A percentile compares a stretch with the other conserved stretches of the same genome.
phyloP scores from a whole-genome alignment of 225 moss, liverwort and hornwort genomes.

The Pseudisothecium myosuroides region DNA sequence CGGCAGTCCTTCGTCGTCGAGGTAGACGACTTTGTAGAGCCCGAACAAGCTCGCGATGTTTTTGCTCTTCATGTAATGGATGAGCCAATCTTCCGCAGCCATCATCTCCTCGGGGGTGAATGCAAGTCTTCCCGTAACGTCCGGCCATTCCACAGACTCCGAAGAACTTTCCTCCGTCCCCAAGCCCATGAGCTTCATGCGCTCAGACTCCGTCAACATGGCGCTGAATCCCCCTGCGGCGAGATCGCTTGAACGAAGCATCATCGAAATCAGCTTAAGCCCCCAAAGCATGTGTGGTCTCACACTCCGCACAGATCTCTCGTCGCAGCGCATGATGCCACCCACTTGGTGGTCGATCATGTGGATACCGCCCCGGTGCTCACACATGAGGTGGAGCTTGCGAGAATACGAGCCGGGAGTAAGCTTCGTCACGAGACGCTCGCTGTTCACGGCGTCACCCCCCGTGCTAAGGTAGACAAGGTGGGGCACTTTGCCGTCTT shows the following conservation, averaged over 20 bases:
- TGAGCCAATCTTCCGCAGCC: slow-evolving; percentile 50
- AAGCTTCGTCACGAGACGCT: slow-evolving; percentile 38
- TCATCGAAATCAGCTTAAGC: slow-evolving; percentile 24
- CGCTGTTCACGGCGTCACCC: slow-evolving; percentile 38
- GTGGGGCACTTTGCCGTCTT: slow-evolving; percentile 35
- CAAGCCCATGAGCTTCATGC: slow-evolving; percentile 30
- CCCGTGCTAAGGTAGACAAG: slow-evolving; percentile 36
- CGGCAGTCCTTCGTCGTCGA: slow-evolving; percentile 35
- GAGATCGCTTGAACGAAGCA: slow-evolving; percentile 33
- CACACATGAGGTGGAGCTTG: slow-evolving; percentile 60
- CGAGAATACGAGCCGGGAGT: slow-evolving; percentile 31
- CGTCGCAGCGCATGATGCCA: slow-evolving; percentile 42
- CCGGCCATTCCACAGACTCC: slow-evolving; percentile 5
- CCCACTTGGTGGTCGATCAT: slow-evolving; percentile 51
- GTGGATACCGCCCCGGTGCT: slow-evolving; percentile 53
- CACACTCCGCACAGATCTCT: slow-evolving; percentile 29
- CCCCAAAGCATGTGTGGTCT: slow-evolving; percentile 53
- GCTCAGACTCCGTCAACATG: slow-evolving; percentile 33
- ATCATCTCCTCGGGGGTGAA: slow-evolving; percentile 53
- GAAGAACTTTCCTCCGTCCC: neutral
- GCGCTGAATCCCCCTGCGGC: slow-evolving; percentile 27
- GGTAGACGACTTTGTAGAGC: slow-evolving; percentile 37
- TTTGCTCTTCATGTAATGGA: slow-evolving; percentile 42
- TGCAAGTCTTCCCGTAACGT: slow-evolving; percentile 11
- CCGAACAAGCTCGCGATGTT: slow-evolving; percentile 36